These are phyloP conservation scores for Rosa hybrid DNA, from an alignment of 331 rosid genomes.

Conservation along the genomic window DNA sequence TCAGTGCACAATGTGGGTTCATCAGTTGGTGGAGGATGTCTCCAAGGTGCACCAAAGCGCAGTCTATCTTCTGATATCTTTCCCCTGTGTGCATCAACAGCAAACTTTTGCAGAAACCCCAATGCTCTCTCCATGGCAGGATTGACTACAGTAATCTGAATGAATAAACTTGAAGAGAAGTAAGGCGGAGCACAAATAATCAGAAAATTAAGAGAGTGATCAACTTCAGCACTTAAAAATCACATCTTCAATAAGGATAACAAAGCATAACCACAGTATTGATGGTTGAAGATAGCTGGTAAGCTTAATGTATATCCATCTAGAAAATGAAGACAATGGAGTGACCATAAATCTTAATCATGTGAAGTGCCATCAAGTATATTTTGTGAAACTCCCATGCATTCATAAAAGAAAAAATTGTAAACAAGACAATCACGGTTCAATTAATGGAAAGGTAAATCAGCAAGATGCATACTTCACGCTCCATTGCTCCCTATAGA, in stretches of 20 bases:
- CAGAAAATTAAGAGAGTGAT: slow-evolving; percentile 10
- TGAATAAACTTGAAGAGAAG: slow-evolving; percentile 17
- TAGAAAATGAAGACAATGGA: background rate
- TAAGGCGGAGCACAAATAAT: slow-evolving; percentile 15
- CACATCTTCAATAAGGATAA: background rate
- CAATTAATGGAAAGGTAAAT: background rate
- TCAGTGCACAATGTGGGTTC: slow-evolving; percentile 51
- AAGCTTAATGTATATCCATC: background rate
- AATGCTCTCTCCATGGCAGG: slow-evolving; percentile 92
- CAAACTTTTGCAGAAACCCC: slow-evolving; percentile 76
- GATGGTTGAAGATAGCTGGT: background rate
- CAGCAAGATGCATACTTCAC: slow-evolving; percentile 11
- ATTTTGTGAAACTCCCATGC: background rate
- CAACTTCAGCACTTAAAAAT: background rate
- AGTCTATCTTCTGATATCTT: slow-evolving; percentile 64
- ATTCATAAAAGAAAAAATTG: slow-evolving; percentile 8
- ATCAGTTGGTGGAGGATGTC: slow-evolving; percentile 76
- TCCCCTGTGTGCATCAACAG: slow-evolving; percentile 61
- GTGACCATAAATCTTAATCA: background rate
- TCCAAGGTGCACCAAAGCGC: slow-evolving; percentile 98
- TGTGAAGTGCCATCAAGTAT: background rate
- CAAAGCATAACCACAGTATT: background rate
- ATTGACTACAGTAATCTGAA: slow-evolving; percentile 79
- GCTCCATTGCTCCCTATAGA: slow-evolving; percentile 11
- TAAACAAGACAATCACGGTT: background rate